Evolutionary conservation across 164 flowering plant genomes (phyloP).

Genomic region (Buxus sempervirens): DNA sequence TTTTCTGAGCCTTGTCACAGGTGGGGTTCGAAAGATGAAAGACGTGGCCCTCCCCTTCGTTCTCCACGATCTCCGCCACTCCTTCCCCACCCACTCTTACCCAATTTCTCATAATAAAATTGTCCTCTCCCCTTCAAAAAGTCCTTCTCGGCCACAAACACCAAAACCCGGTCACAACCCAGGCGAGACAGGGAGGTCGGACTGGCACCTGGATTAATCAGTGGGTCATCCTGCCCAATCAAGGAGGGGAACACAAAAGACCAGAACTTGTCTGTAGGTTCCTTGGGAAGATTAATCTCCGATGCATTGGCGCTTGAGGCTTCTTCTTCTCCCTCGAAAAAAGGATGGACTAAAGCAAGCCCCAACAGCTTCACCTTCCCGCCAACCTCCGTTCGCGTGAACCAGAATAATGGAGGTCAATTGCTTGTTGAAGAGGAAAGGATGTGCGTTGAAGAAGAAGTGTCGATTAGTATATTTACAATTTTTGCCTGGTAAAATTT

Average conservation of each 20-base stretch:
- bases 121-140: slow-evolving; percentile 5
- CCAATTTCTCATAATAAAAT: slow-evolving; percentile 12
- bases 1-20: slow-evolving; percentile 7
- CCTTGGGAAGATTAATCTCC: not conserved
- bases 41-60: slow-evolving; percentile 14
- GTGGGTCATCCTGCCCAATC: slow-evolving; percentile 11
- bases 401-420: no score
- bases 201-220: slow-evolving; percentile 8
- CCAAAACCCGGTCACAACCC: slow-evolving; percentile 11
- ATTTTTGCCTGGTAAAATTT: no score
- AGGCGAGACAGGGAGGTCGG: not conserved
- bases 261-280: not conserved
- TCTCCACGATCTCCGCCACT: slow-evolving; percentile 14
- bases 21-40: slow-evolving; percentile 15
- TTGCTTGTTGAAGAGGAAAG: no score
- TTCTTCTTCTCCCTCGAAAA: slow-evolving; percentile 18
- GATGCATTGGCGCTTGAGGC: not conserved
- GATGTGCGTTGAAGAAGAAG: no score
- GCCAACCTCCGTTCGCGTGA: not conserved
- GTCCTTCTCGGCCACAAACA: slow-evolving; percentile 15
- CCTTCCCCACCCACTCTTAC: slow-evolving; percentile 21
- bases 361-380: slow-evolving; percentile 12
- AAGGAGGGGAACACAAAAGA: not conserved
- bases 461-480: no score
- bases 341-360: slow-evolving; percentile 21